Evolutionary conservation across 108 stramenopile species (phyloP), one percentile per base, ranked within the genome.

Genomic region (Stephanodiscus minutulus): DNA sequence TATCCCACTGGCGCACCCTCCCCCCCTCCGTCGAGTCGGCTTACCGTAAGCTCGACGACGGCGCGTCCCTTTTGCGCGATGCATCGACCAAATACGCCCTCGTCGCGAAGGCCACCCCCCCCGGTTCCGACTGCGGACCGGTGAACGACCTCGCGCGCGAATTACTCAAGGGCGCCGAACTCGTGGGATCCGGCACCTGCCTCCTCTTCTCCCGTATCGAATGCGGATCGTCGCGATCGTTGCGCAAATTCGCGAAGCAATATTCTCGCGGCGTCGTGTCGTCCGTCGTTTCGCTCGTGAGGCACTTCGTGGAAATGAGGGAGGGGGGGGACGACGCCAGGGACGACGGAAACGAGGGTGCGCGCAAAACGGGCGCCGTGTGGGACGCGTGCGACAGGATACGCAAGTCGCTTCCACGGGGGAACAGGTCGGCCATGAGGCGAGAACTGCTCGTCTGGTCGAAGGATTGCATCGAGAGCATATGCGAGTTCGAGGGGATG

Each of bases 61-160:
- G 85, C 24, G 83, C 89, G 3, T 21, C 70, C 27, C 48, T 88
- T 50, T 75, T 94, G 11, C 75, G 87, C 24, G 83, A 81, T 27
- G 89, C 87, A 28, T 78, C 87, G n/a, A 94, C 93, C 27, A 94
- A 91, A 61, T 94, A 89, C 69, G 84, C 93, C 9, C 70, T 94
- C 13, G 75, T 94, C 18, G 83, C 84, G 11, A 88, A 88, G 53
- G 72, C 88, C 50, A 76, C 75, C 29, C 62, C 58, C 31, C 33
- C 69, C 27, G 87, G 90, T 24, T 81, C 83, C 17, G 72, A 60
- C 15, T 76, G 76, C 36, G 48, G 81, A 11, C 80, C 85, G n/a
- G 28, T 55, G 83, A 84, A 31, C 36, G 86, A 60, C 39, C 44
- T 61, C 44, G 72, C 81, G 15, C 48, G 39, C 9, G 90, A 91